Conservation (phyloP, 1,139 yeast species). For the Petasospora rhodanensis region DNA sequence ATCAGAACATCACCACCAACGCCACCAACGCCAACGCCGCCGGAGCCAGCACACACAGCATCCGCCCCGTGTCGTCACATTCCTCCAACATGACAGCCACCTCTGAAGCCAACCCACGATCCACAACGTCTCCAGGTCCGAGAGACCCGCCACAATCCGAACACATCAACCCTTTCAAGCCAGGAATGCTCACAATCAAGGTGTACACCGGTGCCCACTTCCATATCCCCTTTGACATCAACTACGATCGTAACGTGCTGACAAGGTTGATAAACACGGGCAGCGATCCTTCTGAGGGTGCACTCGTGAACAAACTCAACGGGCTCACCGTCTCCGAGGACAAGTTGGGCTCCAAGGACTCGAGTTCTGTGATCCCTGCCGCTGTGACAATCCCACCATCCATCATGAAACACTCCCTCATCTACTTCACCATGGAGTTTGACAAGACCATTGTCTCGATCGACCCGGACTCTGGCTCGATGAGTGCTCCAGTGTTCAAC, state of each 20-base stretch:
- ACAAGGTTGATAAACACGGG: slow-evolving; percentile 20
- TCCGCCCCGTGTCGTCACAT: slow-evolving; percentile 9
- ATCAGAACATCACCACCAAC: neutral
- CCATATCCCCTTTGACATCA: slow-evolving; percentile 51
- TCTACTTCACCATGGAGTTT: slow-evolving; percentile 70
- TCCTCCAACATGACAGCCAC: slow-evolving; percentile 11
- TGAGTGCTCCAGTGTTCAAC: slow-evolving; percentile 68
- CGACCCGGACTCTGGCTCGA: slow-evolving; percentile 72
- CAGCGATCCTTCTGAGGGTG: slow-evolving; percentile 12
- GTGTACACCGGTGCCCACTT: slow-evolving; percentile 59
- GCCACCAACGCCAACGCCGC: neutral
- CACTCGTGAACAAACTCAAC: slow-evolving; percentile 15
- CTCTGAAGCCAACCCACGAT: slow-evolving; percentile 2
- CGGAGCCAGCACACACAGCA: too few relatives aligned
- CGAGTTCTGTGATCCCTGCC: slow-evolving; percentile 52
- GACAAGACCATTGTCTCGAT: slow-evolving; percentile 81
- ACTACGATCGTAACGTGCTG: slow-evolving; percentile 26
- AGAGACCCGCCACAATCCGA: slow-evolving; percentile 5
- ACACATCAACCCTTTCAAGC: slow-evolving; percentile 34
- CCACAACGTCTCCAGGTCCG: too few relatives aligned
- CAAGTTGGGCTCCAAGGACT: slow-evolving; percentile 26
- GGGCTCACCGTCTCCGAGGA: slow-evolving; percentile 22
- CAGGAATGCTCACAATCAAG: slow-evolving; percentile 70
- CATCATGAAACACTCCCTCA: slow-evolving; percentile 46
- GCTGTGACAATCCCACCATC: slow-evolving; percentile 56